Conservation (phyloP, 1,139 yeast genomes). For the Sugiyamaella neomexicana region DNA sequence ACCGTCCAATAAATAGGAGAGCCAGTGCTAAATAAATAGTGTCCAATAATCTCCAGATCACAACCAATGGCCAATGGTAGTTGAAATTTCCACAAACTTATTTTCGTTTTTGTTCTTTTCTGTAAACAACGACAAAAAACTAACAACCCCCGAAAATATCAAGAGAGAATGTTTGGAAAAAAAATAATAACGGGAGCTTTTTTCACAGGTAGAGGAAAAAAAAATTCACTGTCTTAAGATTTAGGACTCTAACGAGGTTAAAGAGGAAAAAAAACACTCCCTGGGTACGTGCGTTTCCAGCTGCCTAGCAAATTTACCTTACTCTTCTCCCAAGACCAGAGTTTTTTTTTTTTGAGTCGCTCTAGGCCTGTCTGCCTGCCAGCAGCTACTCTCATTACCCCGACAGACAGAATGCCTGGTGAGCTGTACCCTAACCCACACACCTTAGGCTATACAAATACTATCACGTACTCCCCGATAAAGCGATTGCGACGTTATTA, state of each 20-base stretch:
- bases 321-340: too few relatives aligned
- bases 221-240: slow-evolving; percentile 3
- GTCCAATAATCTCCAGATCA: too few relatives aligned
- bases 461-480: not conserved
- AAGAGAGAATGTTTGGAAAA: not conserved
- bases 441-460: too few relatives aligned
- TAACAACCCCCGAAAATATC: too few relatives aligned
- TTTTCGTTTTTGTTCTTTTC: not conserved
- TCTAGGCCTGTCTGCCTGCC: too few relatives aligned
- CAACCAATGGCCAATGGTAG: too few relatives aligned
- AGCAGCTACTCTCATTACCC: not conserved
- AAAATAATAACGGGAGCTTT: slow-evolving; percentile 1
- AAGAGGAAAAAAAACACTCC: slow-evolving; percentile 8
- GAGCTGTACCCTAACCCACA: too few relatives aligned
- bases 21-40: too few relatives aligned
- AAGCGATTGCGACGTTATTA: slow-evolving; percentile 1
- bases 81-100: not conserved
- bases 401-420: not conserved
- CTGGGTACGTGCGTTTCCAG: slow-evolving; percentile 9
- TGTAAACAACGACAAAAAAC: too few relatives aligned
- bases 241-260: slow-evolving; percentile 15
- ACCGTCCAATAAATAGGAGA: too few relatives aligned
- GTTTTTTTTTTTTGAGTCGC: too few relatives aligned
- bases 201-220: not conserved
- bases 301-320: not conserved